Conservation (phyloP, 495 filamentous ascomycete genomes). For the Podospora pseudoanserina region DNA sequence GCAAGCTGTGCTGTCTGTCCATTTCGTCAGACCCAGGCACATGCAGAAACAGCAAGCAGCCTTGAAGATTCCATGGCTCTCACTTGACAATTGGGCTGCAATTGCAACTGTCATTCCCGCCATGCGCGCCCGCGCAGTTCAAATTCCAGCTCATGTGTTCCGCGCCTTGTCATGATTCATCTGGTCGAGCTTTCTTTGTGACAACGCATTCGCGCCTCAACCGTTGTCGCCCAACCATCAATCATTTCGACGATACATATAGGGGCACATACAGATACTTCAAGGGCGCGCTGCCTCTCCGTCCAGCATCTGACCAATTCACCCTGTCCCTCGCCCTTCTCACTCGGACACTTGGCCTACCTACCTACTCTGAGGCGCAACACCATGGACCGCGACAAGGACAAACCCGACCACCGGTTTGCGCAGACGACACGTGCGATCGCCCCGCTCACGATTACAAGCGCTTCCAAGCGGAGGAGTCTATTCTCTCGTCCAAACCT, state of each 20-base stretch:
- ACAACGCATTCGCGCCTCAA: slow-evolving; percentile 2
- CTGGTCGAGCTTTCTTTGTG: not conserved
- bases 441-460: slow-evolving; percentile 26
- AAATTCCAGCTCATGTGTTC: not conserved
- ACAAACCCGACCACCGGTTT: slow-evolving; percentile 10
- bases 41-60: not conserved
- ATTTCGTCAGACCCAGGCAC: not conserved
- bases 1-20: not conserved
- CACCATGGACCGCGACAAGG: slow-evolving; percentile 28
- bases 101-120: not conserved
- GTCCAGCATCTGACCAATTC: not conserved
- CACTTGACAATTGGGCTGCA: not conserved
- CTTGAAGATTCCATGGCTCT: not conserved
- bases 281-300: not conserved
- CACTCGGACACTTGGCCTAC: not conserved
- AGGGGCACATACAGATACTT: not conserved
- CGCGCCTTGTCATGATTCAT: not conserved
- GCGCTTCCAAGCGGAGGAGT: slow-evolving; percentile 24
- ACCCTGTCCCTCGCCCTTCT: not conserved
- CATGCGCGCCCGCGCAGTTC: not conserved
- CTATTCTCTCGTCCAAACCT: slow-evolving; percentile 23
- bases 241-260: not conserved
- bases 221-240: not conserved
- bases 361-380: not conserved
- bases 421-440: slow-evolving; percentile 22